Conservation (phyloP, 768 basidiomycete genomes). For the Coprinopsis sp. region DNA sequence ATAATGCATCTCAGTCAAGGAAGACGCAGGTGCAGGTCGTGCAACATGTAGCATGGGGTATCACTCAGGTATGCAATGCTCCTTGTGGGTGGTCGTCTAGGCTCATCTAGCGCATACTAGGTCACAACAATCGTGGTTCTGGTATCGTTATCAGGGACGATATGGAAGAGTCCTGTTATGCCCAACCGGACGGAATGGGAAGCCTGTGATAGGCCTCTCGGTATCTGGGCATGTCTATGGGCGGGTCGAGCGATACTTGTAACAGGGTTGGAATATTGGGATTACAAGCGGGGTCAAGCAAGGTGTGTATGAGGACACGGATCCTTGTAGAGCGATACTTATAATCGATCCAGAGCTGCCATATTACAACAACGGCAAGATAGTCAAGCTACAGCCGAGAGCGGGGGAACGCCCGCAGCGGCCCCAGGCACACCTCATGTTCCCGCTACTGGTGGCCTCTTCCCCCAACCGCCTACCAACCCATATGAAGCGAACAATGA, state of each 20-base stretch:
- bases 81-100: background rate
- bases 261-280: conserved; percentile 51
- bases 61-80: conserved; percentile 39
- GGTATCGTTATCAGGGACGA: conserved; percentile 41
- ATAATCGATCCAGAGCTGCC: background rate
- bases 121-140: conserved; percentile 47
- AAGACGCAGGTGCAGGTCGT: conserved; percentile 51
- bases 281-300: conserved; percentile 37
- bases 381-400: no score
- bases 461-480: background rate
- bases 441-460: background rate
- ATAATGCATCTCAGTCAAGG: conserved; percentile 23
- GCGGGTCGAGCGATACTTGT: conserved; percentile 48
- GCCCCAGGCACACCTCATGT: background rate
- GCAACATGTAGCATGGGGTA: conserved; percentile 46
- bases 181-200: conserved; percentile 47
- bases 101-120: conserved; percentile 25
- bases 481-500: background rate
- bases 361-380: no score
- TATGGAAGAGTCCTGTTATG: conserved; percentile 40
- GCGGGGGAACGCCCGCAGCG: no score
- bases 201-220: conserved; percentile 61
- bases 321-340: no score
- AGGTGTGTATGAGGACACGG: conserved; percentile 21
- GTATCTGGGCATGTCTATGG: conserved; percentile 67